These are phyloP conservation scores for Mastigamoeba balamuthi DNA, from an alignment of 78 protist species.

Conservation along the genomic window DNA sequence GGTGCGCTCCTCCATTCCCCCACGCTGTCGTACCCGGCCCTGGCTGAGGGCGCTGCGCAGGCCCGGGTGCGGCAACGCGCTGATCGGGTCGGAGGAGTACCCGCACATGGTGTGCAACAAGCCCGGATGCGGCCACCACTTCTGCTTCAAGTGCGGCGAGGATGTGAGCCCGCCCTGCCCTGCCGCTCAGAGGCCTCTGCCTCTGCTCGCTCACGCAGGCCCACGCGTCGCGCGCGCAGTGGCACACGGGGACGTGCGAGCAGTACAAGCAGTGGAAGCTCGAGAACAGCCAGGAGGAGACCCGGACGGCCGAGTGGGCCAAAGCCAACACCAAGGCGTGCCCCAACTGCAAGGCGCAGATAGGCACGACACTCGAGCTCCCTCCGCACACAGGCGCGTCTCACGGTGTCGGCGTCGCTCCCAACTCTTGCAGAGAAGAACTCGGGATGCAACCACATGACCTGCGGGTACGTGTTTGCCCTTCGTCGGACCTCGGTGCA, in stretches of 20 bases:
- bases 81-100: not conserved
- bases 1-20: not conserved
- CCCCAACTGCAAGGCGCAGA: not conserved
- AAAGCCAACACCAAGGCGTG: not conserved
- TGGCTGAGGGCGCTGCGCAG: not conserved
- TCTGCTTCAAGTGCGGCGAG: not conserved
- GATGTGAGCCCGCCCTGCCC: not conserved
- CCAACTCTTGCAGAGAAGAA: too few species aligned
- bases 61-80: not conserved
- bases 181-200: too few species aligned
- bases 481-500: not conserved
- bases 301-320: not conserved
- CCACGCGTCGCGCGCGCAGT: too few species aligned
- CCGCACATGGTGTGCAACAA: not conserved
- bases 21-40: too few species aligned
- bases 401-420: too few species aligned
- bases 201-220: too few species aligned
- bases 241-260: not conserved
- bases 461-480: too few species aligned
- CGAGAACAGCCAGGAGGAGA: not conserved
- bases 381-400: too few species aligned
- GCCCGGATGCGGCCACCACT: not conserved
- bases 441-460: not conserved
- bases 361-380: too few species aligned
- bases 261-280: not conserved